phyloP scores from a whole-genome alignment of 495 filamentous ascomycete genomes.

The Aspergillus steynii region DNA sequence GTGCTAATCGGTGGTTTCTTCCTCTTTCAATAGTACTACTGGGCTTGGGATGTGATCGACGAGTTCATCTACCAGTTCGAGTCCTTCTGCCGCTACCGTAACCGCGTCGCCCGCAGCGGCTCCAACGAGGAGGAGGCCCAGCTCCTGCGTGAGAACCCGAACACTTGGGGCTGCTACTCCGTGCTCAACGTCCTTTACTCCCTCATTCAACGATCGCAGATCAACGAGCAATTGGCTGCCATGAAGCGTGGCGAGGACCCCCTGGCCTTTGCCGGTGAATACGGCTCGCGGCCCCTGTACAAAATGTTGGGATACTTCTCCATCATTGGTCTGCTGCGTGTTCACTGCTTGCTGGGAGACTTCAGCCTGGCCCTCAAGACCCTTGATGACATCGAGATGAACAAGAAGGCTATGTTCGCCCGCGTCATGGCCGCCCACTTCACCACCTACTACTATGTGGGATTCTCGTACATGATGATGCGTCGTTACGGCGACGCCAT shows the following conservation, averaged over 20 bases:
- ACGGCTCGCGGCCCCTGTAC: conserved; percentile 89
- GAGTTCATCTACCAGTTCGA: conserved; percentile 99
- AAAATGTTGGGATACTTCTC: conserved; percentile 99
- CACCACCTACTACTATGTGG: conserved; percentile 99
- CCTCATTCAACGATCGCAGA: conserved; percentile 95
- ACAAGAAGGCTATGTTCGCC: conserved; percentile 99
- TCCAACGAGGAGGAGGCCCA: conserved; percentile 86
- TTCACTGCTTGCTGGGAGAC: conserved; percentile 95
- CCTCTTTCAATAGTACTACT: conserved; percentile 73
- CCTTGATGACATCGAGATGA: conserved; percentile 97
- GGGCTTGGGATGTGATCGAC: conserved; percentile 99
- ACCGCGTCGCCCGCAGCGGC: conserved; percentile 81
- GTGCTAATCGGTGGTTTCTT: conserved; percentile 11
- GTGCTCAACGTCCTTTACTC: conserved; percentile 99
- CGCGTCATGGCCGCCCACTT: conserved; percentile 99
- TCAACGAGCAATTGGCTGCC: conserved; percentile 91
- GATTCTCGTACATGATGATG: conserved; percentile 99
- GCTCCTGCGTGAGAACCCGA: conserved; percentile 91
- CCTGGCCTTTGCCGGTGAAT: conserved; percentile 82
- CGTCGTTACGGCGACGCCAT: conserved; percentile 98
- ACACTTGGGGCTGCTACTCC: conserved; percentile 99
- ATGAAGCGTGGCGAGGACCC: conserved; percentile 93
- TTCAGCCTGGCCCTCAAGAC: conserved; percentile 98
- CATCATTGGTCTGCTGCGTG: conserved; percentile 93
- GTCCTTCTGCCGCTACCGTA: conserved; percentile 95